Conservation (phyloP, 768 basidiomycete species). For the Coprinopsis cinerea region DNA sequence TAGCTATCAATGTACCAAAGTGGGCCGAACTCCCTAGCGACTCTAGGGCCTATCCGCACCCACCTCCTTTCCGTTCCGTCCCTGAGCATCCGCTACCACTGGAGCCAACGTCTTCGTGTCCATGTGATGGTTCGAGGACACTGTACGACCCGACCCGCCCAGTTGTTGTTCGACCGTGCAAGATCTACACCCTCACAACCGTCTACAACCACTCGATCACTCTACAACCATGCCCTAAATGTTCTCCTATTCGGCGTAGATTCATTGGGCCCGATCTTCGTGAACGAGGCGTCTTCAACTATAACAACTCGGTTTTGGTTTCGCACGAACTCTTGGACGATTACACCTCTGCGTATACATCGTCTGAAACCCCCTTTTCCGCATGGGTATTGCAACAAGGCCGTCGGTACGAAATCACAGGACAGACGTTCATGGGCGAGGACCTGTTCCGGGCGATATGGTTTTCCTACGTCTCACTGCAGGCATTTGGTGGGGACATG, state of each 20-base stretch:
- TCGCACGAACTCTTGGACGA: conserved; percentile 29
- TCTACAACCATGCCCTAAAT: conserved; percentile 13
- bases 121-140: conserved; percentile 4
- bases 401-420: conserved; percentile 18
- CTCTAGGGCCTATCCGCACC: too few species aligned
- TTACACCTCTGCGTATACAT: conserved; percentile 25
- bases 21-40: too few species aligned
- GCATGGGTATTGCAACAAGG: conserved; percentile 20
- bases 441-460: conserved; percentile 25
- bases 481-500: conserved; percentile 19
- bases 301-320: conserved; percentile 25
- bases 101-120: conserved; percentile 8
- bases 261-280: conserved; percentile 26
- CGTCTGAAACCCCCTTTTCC: conserved; percentile 31
- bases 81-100: too few species aligned
- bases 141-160: neutral
- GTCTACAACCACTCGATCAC: conserved; percentile 9
- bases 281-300: conserved; percentile 27
- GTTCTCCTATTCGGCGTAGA: conserved; percentile 6
- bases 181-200: conserved; percentile 10
- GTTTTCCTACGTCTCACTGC: conserved; percentile 26
- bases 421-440: conserved; percentile 19
- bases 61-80: too few species aligned
- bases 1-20: too few species aligned
- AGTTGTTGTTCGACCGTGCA: conserved; percentile 3